Evolutionary conservation across 108 stramenopile species (phyloP), one percentile per base, ranked within the genome.

Genomic region (Cyclostephanos tholiformis): DNA sequence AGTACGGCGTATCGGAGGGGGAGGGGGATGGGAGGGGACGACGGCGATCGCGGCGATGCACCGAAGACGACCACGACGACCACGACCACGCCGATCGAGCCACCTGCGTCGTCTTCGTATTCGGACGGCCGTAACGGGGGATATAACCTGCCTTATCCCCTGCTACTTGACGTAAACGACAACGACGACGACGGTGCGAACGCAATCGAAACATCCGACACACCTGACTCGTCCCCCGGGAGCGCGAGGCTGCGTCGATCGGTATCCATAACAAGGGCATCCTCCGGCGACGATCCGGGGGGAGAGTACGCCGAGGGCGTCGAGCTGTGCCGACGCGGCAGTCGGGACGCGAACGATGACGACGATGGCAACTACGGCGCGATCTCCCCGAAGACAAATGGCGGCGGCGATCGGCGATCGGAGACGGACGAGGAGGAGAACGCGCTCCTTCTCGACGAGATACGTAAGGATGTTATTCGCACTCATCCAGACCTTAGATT

Each of bases 391-490:
- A 20, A 30, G 22, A 26, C 72, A 8, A 43, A 11, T 6, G n/a
- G 63, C 17, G 36, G 13, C 36, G 50, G 16, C 12, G 32, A 22
- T 16, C 32, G 50, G 29, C 25, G 46, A 32, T 57, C 60, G 63
- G 72, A 76, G 3, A 51, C 44, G 30, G 69, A 82, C 46, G 88
- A 82, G 59, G 71, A 83, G 59, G 88, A 89, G 66, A 85, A 90
- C 74, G 81, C 87, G 19, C 71, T 41, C 53, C 75, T 95, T 29
- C 74, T 95, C 51, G 86, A 88, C 65, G 93, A 94, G 70, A 95
- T 97, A 53, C 86, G 89, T 1, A 97, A 97, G 69, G 96, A 95
- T 58, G 96, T 96, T 6, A 84, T 88, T 16, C 87, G 95, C 22
- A 97, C 96, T 8, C 89, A 96, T 83, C 92, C 94, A 0, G 85